These are phyloP conservation scores for Leucoagaricus sp. DNA, from an alignment of 1,284 basidiomycete species.

Conservation along the genomic window DNA sequence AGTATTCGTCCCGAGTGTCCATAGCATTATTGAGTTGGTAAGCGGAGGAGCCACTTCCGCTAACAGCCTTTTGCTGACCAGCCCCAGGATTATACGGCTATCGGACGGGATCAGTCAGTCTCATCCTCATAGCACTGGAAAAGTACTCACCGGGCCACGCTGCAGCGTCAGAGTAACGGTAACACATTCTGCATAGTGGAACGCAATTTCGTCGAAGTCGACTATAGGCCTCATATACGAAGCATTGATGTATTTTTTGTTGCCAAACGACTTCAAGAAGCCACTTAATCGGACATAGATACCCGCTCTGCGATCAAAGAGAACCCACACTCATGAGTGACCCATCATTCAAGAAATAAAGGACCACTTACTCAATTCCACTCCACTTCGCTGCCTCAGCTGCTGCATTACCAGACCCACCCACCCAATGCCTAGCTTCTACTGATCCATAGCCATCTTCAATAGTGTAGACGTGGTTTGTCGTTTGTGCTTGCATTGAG, in stretches of 20 bases:
- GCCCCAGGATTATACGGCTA: conserved; percentile 29
- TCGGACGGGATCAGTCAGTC: not conserved
- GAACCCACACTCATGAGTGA: not conserved
- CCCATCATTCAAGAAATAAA: not conserved
- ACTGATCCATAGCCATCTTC: conserved; percentile 91
- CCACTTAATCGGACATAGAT: conserved; percentile 88
- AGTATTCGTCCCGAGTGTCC: conserved; percentile 45
- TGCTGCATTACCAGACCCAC: conserved; percentile 60
- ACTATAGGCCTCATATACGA: conserved; percentile 68
- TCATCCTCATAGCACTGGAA: not conserved
- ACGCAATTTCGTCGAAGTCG: conserved; percentile 83
- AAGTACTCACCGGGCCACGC: conserved; percentile 43
- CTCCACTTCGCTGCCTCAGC: conserved; percentile 40
- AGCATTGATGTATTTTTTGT: conserved; percentile 82
- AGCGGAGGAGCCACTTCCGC: conserved; percentile 26
- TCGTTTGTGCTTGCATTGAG: conserved; percentile 71
- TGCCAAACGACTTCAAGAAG: conserved; percentile 85
- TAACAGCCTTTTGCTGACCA: conserved; percentile 18
- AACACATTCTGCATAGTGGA: conserved; percentile 68
- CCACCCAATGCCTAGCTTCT: conserved; percentile 90
- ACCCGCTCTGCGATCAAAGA: conserved; percentile 55
- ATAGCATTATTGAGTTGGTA: conserved; percentile 35
- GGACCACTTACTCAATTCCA: conserved; percentile 47
- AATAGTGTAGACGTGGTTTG: conserved; percentile 80
- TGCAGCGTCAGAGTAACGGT: conserved; percentile 48